Percentiles rank a stretch among this genome's conserved stretches.
Evolutionary conservation across 495 filamentous ascomycete species (phyloP).

Genomic region (Daldinia childiae): DNA sequence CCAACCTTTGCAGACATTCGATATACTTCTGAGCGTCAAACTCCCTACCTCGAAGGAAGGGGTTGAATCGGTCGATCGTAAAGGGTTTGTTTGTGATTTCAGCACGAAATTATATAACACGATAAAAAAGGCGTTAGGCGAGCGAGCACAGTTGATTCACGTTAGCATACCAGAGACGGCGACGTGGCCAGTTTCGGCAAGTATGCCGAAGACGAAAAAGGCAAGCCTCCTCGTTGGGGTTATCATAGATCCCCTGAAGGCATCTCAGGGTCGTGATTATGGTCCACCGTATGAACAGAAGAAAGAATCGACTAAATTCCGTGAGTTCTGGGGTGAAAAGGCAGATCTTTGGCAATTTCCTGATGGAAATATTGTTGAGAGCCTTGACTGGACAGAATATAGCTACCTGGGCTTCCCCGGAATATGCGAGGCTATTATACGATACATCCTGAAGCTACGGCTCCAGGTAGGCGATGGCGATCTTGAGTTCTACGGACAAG

Average conservation of each 20-base stretch:
- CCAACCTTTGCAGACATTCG: constrained; percentile 74
- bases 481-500: constrained; percentile 69
- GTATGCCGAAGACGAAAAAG: constrained; percentile 35
- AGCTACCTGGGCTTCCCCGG: constrained; percentile 58
- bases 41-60: constrained; percentile 29
- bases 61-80: constrained; percentile 45
- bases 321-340: constrained; percentile 80
- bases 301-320: constrained; percentile 70
- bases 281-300: constrained; percentile 85
- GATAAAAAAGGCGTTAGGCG: constrained; percentile 73
- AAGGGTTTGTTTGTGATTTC: constrained; percentile 49
- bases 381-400: constrained; percentile 81
- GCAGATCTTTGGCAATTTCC: constrained; percentile 79
- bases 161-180: constrained; percentile 54
- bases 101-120: constrained; percentile 66
- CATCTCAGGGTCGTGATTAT: constrained; percentile 79
- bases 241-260: constrained; percentile 74
- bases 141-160: constrained; percentile 74
- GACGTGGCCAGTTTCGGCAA: constrained; percentile 55
- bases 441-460: constrained; percentile 75
- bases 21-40: constrained; percentile 62
- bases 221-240: constrained; percentile 68
- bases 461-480: constrained; percentile 59
- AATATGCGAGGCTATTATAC: constrained; percentile 81
- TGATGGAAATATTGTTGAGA: constrained; percentile 77